Conservation (phyloP, 2,329 filamentous ascomycete genomes). For the Fusarium transvaalense region DNA sequence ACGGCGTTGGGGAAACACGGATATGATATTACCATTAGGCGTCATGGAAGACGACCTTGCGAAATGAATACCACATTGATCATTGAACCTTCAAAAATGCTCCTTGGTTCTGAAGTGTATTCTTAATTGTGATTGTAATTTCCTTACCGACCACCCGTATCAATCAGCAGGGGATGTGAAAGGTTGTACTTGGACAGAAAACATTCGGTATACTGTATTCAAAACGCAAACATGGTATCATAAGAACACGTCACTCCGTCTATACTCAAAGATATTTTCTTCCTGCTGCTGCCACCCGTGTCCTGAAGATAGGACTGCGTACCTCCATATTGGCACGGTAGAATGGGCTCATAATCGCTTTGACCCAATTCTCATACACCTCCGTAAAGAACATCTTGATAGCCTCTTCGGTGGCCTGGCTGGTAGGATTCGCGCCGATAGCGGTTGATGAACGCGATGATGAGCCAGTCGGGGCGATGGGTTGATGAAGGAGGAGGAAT, state of each 20-base stretch:
- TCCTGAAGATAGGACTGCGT: constrained; percentile 85
- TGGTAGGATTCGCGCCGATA: constrained; percentile 85
- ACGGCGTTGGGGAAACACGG: constrained; percentile 51
- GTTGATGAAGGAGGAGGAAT: constrained; percentile 93
- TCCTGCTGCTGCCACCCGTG: constrained; percentile 85
- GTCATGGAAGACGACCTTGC: constrained; percentile 53
- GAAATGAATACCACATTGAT: constrained; percentile 50
- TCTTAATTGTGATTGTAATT: neutral
- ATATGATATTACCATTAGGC: constrained; percentile 51
- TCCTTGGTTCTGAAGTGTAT: neutral
- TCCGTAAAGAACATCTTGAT: constrained; percentile 95
- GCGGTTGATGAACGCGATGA: constrained; percentile 73
- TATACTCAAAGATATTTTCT: constrained; percentile 83
- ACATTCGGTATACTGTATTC: neutral
- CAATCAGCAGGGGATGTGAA: neutral
- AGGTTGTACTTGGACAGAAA: too few species aligned
- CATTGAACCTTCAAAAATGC: constrained; percentile 24
- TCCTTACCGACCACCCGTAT: neutral
- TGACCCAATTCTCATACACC: constrained; percentile 96
- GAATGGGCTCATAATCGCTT: constrained; percentile 97
- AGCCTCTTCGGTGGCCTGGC: constrained; percentile 92
- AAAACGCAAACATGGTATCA: constrained; percentile 44
- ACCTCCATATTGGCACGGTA: constrained; percentile 89
- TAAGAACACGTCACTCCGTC: constrained; percentile 27
- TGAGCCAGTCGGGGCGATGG: constrained; percentile 61